phyloP scores from a whole-genome alignment of 2,329 filamentous ascomycete genomes.

The Cadophora gregata region DNA sequence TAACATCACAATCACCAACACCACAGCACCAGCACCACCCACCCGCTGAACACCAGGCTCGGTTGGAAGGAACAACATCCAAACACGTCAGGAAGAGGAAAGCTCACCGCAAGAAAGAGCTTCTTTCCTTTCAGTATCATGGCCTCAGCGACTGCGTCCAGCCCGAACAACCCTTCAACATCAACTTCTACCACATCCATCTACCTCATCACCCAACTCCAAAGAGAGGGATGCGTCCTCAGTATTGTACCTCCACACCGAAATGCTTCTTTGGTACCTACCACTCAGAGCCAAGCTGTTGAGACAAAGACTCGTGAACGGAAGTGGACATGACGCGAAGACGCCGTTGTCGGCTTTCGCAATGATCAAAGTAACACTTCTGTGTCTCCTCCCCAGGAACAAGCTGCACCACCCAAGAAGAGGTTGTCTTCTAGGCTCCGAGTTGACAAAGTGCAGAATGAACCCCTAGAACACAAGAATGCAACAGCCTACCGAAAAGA shows the following conservation, averaged over 20 bases:
- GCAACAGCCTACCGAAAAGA: constrained; percentile 4
- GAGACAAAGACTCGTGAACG: not conserved
- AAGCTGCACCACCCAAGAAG: not conserved
- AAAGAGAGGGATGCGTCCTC: constrained; percentile 9
- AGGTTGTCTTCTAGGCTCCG: not conserved
- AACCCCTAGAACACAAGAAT: constrained; percentile 13
- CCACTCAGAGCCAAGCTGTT: constrained; percentile 2
- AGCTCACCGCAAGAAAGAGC: constrained; percentile 11
- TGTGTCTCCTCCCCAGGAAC: constrained; percentile 16
- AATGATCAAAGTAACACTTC: constrained; percentile 11
- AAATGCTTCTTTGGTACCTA: constrained; percentile 3
- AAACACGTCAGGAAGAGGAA: constrained; percentile 13
- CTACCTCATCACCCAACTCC: constrained; percentile 14
- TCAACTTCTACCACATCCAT: constrained; percentile 10
- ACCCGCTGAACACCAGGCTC: constrained; percentile 4
- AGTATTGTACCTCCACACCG: constrained; percentile 10
- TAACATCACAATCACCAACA: not conserved
- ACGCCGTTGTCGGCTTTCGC: not conserved
- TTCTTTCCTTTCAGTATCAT: constrained; percentile 2
- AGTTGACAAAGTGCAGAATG: constrained; percentile 3
- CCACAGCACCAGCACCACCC: not conserved
- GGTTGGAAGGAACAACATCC: constrained; percentile 7
- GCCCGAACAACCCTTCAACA: constrained; percentile 9
- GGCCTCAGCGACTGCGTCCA: constrained; percentile 5
- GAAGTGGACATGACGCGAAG: constrained; percentile 5